A percentile compares a stretch with the other conserved stretches of the same genome.
Conservation (phyloP, 768 basidiomycete species). For the Chiua virens region DNA sequence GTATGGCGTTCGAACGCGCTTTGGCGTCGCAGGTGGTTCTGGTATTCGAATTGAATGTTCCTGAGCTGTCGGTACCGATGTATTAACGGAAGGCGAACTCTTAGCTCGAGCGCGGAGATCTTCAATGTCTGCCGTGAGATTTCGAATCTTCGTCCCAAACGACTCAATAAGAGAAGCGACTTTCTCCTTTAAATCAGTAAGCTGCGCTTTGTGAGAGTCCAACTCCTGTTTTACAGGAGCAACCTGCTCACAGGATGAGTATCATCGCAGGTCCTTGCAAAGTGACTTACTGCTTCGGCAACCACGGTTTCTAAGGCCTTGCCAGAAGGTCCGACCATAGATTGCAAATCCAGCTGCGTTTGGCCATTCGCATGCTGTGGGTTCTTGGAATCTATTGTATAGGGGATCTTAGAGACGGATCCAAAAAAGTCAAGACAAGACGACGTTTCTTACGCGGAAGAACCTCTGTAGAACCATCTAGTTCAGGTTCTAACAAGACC, state of each 20-base stretch:
- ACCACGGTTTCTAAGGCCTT: slow-evolving; percentile 19
- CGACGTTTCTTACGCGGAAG: slow-evolving; percentile 14
- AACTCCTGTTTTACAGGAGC: slow-evolving; percentile 54
- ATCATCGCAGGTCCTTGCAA: not conserved
- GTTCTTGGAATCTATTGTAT: slow-evolving; percentile 6
- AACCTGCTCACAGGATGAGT: slow-evolving; percentile 35
- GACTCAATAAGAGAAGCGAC: slow-evolving; percentile 29
- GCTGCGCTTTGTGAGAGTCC: slow-evolving; percentile 45
- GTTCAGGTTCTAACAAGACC: slow-evolving; percentile 25
- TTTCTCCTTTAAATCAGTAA: slow-evolving; percentile 35
- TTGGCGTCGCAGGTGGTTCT: slow-evolving; percentile 34
- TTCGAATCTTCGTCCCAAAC: slow-evolving; percentile 39
- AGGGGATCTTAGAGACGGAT: not conserved
- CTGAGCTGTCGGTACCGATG: slow-evolving; percentile 6
- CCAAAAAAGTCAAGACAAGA: not conserved
- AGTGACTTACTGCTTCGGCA: slow-evolving; percentile 31
- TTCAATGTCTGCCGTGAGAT: slow-evolving; percentile 36
- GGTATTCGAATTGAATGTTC: slow-evolving; percentile 23
- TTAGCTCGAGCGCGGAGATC: slow-evolving; percentile 24
- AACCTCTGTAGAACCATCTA: slow-evolving; percentile 8
- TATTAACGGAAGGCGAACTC: slow-evolving; percentile 8
- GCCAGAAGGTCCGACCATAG: slow-evolving; percentile 2
- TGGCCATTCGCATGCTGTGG: slow-evolving; percentile 2
- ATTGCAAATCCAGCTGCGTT: slow-evolving; percentile 1
- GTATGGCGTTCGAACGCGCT: slow-evolving; percentile 34